Evolutionary conservation across 495 filamentous ascomycete genomes (phyloP).

Genomic region (Chaetomium tenue): DNA sequence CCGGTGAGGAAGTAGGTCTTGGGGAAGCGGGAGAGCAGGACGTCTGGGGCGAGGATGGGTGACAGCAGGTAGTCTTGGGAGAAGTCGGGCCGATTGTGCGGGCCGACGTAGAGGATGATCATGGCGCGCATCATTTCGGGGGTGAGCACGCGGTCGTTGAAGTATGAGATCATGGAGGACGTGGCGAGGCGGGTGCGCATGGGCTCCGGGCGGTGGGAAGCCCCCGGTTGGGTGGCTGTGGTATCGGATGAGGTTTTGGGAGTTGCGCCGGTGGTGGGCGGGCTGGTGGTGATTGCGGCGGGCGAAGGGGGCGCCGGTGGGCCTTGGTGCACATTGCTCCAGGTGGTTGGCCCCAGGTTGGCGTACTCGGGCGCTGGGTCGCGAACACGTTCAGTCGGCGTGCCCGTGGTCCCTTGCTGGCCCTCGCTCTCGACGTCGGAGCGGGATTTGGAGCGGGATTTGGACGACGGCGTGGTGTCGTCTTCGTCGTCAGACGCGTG

Average conservation of each 20-base stretch:
- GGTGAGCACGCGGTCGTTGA: constrained; percentile 89
- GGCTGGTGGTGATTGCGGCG: background rate
- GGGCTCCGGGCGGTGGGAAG: constrained; percentile 57
- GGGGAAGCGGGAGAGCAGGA: constrained; percentile 76
- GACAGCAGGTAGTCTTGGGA: constrained; percentile 84
- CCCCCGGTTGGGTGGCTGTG: constrained; percentile 16
- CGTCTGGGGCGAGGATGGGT: constrained; percentile 84
- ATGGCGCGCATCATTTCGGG: constrained; percentile 99
- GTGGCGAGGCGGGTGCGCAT: constrained; percentile 85
- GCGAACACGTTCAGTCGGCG: constrained; percentile 16
- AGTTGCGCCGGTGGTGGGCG: background rate
- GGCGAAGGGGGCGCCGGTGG: constrained; percentile 15
- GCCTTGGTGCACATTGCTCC: constrained; percentile 33
- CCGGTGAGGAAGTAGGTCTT: constrained; percentile 92
- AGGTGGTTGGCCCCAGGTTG: constrained; percentile 41
- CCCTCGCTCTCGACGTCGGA: constrained; percentile 4
- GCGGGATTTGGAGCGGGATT: constrained; percentile 10
- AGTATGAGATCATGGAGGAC: constrained; percentile 95
- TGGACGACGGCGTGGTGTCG: constrained; percentile 36
- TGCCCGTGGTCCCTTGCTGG: background rate
- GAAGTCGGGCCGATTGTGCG: constrained; percentile 89
- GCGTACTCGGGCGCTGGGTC: constrained; percentile 46
- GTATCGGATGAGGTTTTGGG: constrained; percentile 16
- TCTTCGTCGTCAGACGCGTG: constrained; percentile 63
- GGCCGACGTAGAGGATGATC: constrained; percentile 97